Evolutionary conservation across 75 land plant genomes (phyloP).

Genomic region (Cryptomeria japonica): DNA sequence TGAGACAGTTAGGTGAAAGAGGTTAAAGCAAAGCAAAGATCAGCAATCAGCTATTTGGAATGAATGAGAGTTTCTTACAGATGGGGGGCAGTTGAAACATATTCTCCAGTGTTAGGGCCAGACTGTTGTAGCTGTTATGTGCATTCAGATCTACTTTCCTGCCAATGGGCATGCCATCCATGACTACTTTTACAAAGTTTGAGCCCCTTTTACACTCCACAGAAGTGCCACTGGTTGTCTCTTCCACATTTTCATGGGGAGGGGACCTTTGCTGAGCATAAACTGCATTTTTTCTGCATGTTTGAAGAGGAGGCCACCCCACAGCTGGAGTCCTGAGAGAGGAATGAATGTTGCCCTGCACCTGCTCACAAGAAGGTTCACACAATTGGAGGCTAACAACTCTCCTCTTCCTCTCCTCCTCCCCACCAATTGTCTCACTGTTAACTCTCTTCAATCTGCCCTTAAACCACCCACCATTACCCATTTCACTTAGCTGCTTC

Average conservation of each 20-base stretch:
- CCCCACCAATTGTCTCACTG: not conserved
- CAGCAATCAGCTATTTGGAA: no score
- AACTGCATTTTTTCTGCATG: slow-evolving; percentile 20
- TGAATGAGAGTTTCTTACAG: slow-evolving; percentile 12
- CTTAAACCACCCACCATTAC: not conserved
- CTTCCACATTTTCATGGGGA: not conserved
- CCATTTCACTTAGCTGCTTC: not conserved
- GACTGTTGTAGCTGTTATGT: slow-evolving; percentile 33
- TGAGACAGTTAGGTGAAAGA: no score
- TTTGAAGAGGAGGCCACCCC: slow-evolving; percentile 44
- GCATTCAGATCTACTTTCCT: slow-evolving; percentile 44
- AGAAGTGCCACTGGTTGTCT: not conserved
- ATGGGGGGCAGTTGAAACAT: slow-evolving; percentile 23
- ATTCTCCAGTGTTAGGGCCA: slow-evolving; percentile 19
- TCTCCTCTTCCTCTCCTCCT: not conserved
- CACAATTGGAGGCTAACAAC: not conserved
- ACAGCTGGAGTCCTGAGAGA: slow-evolving; percentile 23
- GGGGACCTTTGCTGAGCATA: not conserved
- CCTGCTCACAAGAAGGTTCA: not conserved
- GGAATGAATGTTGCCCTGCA: not conserved
- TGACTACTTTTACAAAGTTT: slow-evolving; percentile 34
- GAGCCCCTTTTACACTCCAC: not conserved
- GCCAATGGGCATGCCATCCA: slow-evolving; percentile 50
- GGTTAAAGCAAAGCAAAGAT: no score
- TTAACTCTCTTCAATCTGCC: not conserved